These are phyloP conservation scores for Boletus subcaerulescens DNA, from an alignment of 768 basidiomycete genomes.

Conservation along the genomic window DNA sequence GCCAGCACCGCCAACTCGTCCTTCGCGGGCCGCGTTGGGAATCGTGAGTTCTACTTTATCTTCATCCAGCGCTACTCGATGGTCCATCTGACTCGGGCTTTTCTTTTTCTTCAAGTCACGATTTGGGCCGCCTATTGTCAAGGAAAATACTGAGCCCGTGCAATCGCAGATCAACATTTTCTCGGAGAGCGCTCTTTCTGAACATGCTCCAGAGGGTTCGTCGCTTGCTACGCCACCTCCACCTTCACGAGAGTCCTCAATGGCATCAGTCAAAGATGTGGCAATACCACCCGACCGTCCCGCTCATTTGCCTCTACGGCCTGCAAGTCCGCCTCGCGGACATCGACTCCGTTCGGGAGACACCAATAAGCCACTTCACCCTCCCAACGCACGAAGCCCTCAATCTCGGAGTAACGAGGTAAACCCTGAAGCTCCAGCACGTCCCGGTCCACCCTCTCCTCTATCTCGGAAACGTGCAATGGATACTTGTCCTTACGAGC, in stretches of 20 bases:
- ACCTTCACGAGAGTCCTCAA: conserved; percentile 30
- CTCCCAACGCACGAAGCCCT: neutral
- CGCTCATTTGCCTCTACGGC: conserved; percentile 23
- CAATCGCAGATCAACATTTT: conserved; percentile 8
- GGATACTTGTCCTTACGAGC: conserved; percentile 10
- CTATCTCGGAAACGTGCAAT: conserved; percentile 2
- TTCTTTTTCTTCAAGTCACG: conserved; percentile 23
- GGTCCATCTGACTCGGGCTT: neutral
- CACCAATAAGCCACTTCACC: neutral
- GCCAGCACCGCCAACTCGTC: conserved; percentile 1
- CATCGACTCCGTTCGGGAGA: conserved; percentile 10
- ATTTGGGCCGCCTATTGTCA: conserved; percentile 31
- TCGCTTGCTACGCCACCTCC: conserved; percentile 29
- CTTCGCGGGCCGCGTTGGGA: conserved; percentile 17
- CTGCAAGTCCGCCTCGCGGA: conserved; percentile 17
- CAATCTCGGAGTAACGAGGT: conserved; percentile 1
- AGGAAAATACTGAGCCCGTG: conserved; percentile 13
- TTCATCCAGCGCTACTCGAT: neutral
- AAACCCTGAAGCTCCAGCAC: conserved; percentile 1
- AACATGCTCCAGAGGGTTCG: conserved; percentile 12
- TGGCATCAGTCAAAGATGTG: conserved; percentile 13
- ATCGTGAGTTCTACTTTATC: conserved; percentile 6
- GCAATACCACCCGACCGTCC: conserved; percentile 4
- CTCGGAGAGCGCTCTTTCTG: conserved; percentile 15
- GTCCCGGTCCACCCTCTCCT: conserved; percentile 6